Conservation (phyloP, 768 basidiomycete species). For the Porphyrellus cyaneotinctus region DNA sequence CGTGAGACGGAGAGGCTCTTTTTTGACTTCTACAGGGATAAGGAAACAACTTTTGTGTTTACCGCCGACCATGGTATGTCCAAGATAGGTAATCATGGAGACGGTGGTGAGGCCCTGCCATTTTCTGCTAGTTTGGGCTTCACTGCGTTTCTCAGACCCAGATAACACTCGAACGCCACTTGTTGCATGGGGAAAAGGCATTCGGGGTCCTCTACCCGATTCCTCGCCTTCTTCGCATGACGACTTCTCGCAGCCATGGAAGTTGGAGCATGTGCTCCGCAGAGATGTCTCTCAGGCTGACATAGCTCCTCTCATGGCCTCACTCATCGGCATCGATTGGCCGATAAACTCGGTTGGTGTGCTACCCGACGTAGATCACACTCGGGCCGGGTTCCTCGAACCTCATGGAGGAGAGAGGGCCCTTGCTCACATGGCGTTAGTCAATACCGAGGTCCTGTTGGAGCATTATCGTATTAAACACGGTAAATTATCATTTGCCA, state of each 20-base stretch:
- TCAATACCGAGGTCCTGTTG: conserved; percentile 67
- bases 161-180: conserved; percentile 86
- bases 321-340: conserved; percentile 67
- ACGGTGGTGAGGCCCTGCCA: conserved; percentile 56
- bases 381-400: conserved; percentile 54
- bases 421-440: conserved; percentile 51
- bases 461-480: conserved; percentile 79
- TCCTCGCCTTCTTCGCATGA: conserved; percentile 59
- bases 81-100: conserved; percentile 82
- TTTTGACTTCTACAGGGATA: conserved; percentile 58
- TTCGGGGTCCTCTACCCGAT: conserved; percentile 65
- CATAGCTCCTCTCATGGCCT: conserved; percentile 71
- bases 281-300: conserved; percentile 84
- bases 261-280: conserved; percentile 51
- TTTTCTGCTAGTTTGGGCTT: background rate
- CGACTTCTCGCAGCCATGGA: conserved; percentile 63
- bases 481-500: conserved; percentile 38
- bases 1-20: conserved; percentile 59
- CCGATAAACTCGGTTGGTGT: conserved; percentile 83
- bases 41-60: conserved; percentile 72
- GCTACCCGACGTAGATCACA: conserved; percentile 68
- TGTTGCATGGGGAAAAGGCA: conserved; percentile 76
- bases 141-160: conserved; percentile 52
- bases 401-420: conserved; percentile 43
- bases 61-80: conserved; percentile 93